Conservation (phyloP, 2,329 filamentous ascomycete genomes). For the Hypoxylon sp. region DNA sequence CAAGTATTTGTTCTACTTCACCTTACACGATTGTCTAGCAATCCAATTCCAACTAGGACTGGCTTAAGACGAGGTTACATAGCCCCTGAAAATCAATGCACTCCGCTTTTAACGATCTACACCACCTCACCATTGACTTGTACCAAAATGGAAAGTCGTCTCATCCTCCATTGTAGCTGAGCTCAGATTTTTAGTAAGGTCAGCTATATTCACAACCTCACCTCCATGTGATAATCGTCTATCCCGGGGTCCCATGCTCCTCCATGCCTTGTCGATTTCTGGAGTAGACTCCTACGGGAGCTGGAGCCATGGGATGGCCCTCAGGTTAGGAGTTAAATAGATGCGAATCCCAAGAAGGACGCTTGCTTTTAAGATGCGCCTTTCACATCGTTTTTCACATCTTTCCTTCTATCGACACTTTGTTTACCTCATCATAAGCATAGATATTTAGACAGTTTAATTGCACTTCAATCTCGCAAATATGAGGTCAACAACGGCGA, state of each 20-base stretch:
- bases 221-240: background rate
- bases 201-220: conserved; percentile 19
- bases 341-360: background rate
- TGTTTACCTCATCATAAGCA: background rate
- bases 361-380: background rate
- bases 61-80: background rate
- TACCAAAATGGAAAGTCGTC: background rate
- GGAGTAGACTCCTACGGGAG: background rate
- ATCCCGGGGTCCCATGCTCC: background rate
- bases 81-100: background rate
- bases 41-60: background rate
- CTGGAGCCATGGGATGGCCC: background rate
- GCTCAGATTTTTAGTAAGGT: conserved; percentile 20
- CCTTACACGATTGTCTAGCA: too few relatives aligned
- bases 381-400: background rate
- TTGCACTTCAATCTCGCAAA: background rate
- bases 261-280: background rate
- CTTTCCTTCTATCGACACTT: background rate
- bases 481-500: conserved; percentile 21
- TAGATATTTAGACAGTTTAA: background rate
- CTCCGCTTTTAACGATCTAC: background rate
- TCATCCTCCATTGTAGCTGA: conserved; percentile 3
- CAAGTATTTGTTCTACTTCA: background rate
- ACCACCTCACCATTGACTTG: background rate
- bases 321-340: conserved; percentile 10